Base-by-base conservation (phyloP, 1,139 yeast genomes). In the Saccharomyces uvarum region DNA sequence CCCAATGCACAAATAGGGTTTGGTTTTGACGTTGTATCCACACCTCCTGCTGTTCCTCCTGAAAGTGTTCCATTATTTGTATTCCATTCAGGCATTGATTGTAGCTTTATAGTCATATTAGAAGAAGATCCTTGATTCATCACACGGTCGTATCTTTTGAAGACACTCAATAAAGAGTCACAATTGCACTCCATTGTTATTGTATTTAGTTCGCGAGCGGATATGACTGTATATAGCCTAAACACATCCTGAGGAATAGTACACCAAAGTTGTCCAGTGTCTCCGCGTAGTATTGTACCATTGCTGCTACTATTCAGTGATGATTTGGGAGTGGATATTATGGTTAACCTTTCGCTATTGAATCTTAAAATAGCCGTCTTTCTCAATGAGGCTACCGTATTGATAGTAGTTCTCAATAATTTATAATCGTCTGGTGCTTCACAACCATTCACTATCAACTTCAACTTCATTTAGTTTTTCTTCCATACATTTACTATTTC, bases 221-320 rank as follows among this genome's bases (percentile, higher is more conserved):
- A 64, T 21, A 54, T 54, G 1, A 68, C 68, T 4, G 57, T 56
- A 51, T 68, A 68, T 5, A 59, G 53, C 28, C 57, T 59, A 50
- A 68, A 68, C 19, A 64, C 68, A 59, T 68, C 71, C 8, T 53
- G 51, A 2, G 72, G 72, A 7, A 68, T 64, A 6, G 69, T 66
- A 48, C 72, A 68, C 72, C 72, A 68, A 38, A 68, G 53, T 49
- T 67, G 70, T 2, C 70, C 70, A 13, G 61, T 61, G 51, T 68
- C 70, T 8, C 61, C 62, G 4, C 59, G 62, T 27, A 64, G 38
- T 7, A 57, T 49, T 3, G 66, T 55, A 26, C 57, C 57, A 16
- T 51, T 51, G 42, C 56, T 55, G 21, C 48, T 38, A 27, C 21
- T 41, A n/a, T 51, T 47, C 3, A 53, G 42, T 7, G 59, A 49